Base-by-base conservation (phyloP, 345 rosid genomes). In the Arabis alpina region DNA sequence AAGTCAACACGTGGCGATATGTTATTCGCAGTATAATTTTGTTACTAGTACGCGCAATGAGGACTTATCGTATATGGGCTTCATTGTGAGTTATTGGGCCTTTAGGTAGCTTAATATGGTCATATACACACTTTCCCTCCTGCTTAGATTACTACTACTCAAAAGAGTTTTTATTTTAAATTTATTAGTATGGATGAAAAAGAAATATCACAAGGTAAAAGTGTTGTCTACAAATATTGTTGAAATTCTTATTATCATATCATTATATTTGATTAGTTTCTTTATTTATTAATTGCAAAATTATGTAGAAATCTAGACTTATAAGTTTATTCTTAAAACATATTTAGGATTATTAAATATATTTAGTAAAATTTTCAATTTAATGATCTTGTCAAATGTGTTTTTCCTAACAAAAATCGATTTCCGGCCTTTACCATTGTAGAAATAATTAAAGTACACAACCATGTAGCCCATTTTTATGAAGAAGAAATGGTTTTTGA, bases 1-100 rank as follows among this genome's bases (percentile, higher is more conserved):
- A n/a, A 54, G 13, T 41, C 0, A 12, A 61, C 62, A 52, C 77
- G 66, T 73, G 66, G 30, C 66, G 0, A 59, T 5, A 41, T 7
- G 0, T 30, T 8, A 65, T 57, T 57, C 59, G 64, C 11, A 7
- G 39, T 30, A 2, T 42, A 42, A 0, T 36, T 42, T 28, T 51
- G 4, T 36, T 64, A 16, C 2, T 0, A 34, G 28, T 34, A 0
- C 1, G 23, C 23, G 23, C 7, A 10, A 14, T 4, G n/a, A 69
- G 8, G 37, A 34, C 37, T 5, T 5, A 34, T 32, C 32, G 36
- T 27, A 25, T 28, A 37, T 49, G 73, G 73, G 66, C 66, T 37
- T 58, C 9, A 1, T 5, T 56, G 7, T 25, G 1, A 36, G 3
- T 27, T 15, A 59, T 58, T 57, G 45, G 41, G 49, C 60, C 52